Conservation (phyloP, 495 filamentous ascomycete species). For the Hyaloscypha variabilis region DNA sequence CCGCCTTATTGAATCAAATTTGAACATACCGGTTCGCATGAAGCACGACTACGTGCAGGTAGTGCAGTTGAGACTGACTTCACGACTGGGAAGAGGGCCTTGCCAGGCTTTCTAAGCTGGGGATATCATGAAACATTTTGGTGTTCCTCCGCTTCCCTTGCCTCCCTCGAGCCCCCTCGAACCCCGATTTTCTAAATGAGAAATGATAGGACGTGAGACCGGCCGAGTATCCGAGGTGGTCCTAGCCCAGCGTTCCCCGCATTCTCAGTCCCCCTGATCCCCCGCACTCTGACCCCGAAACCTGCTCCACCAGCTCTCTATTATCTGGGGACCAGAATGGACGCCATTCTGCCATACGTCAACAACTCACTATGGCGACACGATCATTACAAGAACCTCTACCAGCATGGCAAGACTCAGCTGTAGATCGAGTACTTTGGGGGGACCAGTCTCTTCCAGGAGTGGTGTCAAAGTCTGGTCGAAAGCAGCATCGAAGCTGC, state of each 20-base stretch:
- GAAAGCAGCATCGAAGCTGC: constrained; percentile 42
- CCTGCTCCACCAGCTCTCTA: neutral
- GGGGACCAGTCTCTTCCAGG: constrained; percentile 3
- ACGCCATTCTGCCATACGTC: neutral
- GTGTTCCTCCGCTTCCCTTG: neutral
- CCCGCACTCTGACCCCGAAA: constrained; percentile 8
- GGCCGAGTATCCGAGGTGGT: neutral
- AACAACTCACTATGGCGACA: neutral
- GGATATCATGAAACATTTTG: too few relatives aligned
- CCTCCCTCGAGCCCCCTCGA: too few relatives aligned
- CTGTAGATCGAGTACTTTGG: constrained; percentile 7
- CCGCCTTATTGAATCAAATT: neutral
- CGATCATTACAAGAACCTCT: constrained; percentile 9
- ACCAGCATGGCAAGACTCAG: constrained; percentile 6
- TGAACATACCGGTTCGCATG: neutral
- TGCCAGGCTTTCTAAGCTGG: too few relatives aligned
- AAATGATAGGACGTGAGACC: constrained; percentile 1
- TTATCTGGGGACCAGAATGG: constrained; percentile 7
- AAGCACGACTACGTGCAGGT: neutral
- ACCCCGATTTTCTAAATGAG: constrained; percentile 5
- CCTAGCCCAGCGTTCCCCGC: constrained; percentile 6
- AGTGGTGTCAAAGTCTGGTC: constrained; percentile 6
- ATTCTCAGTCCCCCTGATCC: constrained; percentile 3
- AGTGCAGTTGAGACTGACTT: neutral
- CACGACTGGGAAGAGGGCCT: neutral